These are phyloP conservation scores for Salix dunnii DNA, from an alignment of 345 rosid genomes.

Conservation along the genomic window DNA sequence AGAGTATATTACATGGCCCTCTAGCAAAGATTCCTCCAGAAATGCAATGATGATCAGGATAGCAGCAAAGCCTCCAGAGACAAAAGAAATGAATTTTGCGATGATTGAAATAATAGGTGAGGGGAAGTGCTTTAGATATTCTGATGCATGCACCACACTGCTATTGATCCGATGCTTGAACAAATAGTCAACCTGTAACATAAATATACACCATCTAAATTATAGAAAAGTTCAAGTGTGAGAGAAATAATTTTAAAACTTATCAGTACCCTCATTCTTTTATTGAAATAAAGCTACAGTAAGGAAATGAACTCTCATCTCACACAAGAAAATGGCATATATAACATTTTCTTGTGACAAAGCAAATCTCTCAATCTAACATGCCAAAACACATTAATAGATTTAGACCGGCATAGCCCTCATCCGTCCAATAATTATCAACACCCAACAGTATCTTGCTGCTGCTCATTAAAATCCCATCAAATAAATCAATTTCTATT, in stretches of 20 bases:
- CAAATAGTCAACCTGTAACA: constrained; percentile 87
- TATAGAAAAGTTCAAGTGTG: neutral
- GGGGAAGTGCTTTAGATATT: constrained; percentile 86
- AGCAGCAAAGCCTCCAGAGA: constrained; percentile 97
- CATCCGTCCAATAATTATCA: neutral
- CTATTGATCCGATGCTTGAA: constrained; percentile 94
- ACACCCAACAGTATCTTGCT: neutral
- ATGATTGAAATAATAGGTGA: constrained; percentile 82
- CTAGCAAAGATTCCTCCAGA: constrained; percentile 95
- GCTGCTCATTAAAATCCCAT: neutral
- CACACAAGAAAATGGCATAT: neutral
- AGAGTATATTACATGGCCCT: constrained; percentile 77
- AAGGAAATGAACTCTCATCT: neutral
- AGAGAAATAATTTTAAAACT: neutral
- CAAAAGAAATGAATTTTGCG: constrained; percentile 92
- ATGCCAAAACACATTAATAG: neutral
- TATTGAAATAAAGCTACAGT: neutral
- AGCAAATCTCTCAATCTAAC: neutral
- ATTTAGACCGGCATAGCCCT: neutral
- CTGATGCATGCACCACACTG: constrained; percentile 78
- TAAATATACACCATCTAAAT: neutral
- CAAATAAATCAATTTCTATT: neutral
- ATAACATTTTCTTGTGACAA: neutral
- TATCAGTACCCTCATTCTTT: neutral
- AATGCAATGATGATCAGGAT: constrained; percentile 91